Evolutionary conservation across 1,284 basidiomycete genomes (phyloP).

Genomic region (Hemileia vastatrix): DNA sequence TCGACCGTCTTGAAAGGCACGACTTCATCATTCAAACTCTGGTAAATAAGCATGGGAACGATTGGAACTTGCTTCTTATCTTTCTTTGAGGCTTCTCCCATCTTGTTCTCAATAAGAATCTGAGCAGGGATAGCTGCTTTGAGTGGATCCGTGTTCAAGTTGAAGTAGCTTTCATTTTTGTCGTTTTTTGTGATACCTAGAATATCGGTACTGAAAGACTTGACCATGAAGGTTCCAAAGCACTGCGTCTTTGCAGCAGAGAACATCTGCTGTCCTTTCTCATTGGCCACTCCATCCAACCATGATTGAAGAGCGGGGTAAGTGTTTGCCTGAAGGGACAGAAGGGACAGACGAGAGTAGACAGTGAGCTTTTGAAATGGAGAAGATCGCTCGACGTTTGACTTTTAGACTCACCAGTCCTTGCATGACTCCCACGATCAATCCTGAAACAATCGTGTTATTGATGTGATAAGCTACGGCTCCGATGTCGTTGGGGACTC

Average conservation of each 20-base stretch:
- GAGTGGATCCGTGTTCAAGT: constrained; percentile 18
- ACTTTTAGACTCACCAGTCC: constrained; percentile 23
- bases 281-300: too few species aligned
- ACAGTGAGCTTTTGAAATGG: background rate
- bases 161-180: constrained; percentile 25
- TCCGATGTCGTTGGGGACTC: constrained; percentile 32
- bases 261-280: too few species aligned
- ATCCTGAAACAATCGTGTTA: constrained; percentile 28
- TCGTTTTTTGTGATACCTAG: background rate
- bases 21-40: constrained; percentile 33
- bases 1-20: constrained; percentile 32
- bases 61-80: constrained; percentile 16
- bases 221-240: constrained; percentile 29
- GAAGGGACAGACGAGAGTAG: too few species aligned
- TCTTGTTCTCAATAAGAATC: constrained; percentile 28
- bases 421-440: constrained; percentile 31
- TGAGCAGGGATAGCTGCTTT: constrained; percentile 5
- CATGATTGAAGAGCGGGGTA: too few species aligned
- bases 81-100: constrained; percentile 18
- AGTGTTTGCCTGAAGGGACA: too few species aligned
- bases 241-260: too few species aligned
- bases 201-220: constrained; percentile 2
- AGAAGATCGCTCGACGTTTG: background rate
- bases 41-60: constrained; percentile 34
- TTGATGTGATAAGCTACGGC: constrained; percentile 27